phyloP scores from a whole-genome alignment of 23 red algal genomes.

The Agarophyton chilense region DNA sequence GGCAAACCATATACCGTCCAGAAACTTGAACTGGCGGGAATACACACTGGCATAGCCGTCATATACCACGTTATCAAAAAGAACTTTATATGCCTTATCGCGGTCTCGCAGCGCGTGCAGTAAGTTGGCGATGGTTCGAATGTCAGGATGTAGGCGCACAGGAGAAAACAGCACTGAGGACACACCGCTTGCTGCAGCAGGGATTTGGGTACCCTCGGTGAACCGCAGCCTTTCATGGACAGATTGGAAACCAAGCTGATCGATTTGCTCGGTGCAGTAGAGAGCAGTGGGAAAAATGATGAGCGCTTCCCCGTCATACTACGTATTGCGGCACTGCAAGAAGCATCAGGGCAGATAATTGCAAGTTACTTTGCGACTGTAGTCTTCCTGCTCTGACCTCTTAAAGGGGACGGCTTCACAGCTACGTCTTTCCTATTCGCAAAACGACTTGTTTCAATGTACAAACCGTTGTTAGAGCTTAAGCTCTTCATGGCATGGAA shows the following conservation, averaged over 20 bases:
- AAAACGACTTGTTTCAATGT: too few species aligned
- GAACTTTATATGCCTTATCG: constrained; percentile 1
- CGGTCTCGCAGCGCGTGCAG: constrained; percentile 23
- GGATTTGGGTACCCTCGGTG: not conserved
- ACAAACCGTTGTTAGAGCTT: too few species aligned
- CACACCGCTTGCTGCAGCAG: not conserved
- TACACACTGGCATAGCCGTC: constrained; percentile 70
- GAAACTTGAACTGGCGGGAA: constrained; percentile 45
- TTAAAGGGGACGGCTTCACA: too few species aligned
- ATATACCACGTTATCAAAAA: constrained; percentile 61
- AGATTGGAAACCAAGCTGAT: not conserved
- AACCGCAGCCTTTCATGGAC: constrained; percentile 4
- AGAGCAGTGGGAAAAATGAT: not conserved
- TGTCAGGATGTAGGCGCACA: not conserved
- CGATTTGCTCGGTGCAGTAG: not conserved
- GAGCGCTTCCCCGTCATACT: constrained; percentile 3
- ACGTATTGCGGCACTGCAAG: too few species aligned
- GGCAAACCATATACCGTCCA: constrained; percentile 6
- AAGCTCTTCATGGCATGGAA: too few species aligned
- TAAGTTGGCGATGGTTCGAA: constrained; percentile 27
- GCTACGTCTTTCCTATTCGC: too few species aligned
- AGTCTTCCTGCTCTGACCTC: too few species aligned
- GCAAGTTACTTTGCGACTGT: too few species aligned
- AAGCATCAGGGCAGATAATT: too few species aligned
- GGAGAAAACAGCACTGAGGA: not conserved